A percentile compares a stretch with the other conserved stretches of the same genome.
Conservation (phyloP, 148 eudicot genomes). For the Amaranthus palmeri region DNA sequence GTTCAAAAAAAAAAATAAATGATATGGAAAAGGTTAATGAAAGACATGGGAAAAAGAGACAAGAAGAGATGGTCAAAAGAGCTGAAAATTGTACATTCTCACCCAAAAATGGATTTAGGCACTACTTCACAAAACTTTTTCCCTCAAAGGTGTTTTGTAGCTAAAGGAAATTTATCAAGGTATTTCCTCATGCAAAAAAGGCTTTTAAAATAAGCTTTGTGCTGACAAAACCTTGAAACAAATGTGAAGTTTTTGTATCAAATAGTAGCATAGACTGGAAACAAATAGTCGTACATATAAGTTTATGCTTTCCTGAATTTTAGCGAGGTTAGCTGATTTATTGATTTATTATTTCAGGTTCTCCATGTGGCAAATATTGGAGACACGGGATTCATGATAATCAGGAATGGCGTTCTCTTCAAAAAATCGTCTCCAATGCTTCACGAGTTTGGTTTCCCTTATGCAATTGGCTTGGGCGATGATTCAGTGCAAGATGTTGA, state of each 20-base stretch:
- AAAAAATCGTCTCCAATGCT: conserved; percentile 63
- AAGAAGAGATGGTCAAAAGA: too few relatives aligned
- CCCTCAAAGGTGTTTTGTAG: too few relatives aligned
- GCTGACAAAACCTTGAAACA: background rate
- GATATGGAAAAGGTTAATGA: too few relatives aligned
- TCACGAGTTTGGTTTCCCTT: conserved; percentile 64
- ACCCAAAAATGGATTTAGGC: too few relatives aligned
- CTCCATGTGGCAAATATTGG: conserved; percentile 85
- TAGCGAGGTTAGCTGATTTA: conserved; percentile 3
- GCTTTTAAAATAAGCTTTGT: too few relatives aligned
- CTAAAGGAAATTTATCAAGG: too few relatives aligned
- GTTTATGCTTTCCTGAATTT: background rate
- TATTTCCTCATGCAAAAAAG: too few relatives aligned
- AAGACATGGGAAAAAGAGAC: too few relatives aligned
- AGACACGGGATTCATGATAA: conserved; percentile 61
- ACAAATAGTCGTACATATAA: background rate
- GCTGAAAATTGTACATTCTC: too few relatives aligned
- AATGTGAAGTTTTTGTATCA: background rate
- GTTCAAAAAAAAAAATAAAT: too few relatives aligned
- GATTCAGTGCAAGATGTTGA: conserved; percentile 49
- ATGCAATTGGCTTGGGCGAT: conserved; percentile 46
- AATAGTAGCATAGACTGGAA: background rate
- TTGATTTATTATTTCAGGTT: conserved; percentile 32
- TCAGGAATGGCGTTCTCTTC: conserved; percentile 53
- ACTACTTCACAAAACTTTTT: too few relatives aligned